Evolutionary conservation across 2,329 filamentous ascomycete species (phyloP).

Genomic region (Arthrobotrys entomopaga): DNA sequence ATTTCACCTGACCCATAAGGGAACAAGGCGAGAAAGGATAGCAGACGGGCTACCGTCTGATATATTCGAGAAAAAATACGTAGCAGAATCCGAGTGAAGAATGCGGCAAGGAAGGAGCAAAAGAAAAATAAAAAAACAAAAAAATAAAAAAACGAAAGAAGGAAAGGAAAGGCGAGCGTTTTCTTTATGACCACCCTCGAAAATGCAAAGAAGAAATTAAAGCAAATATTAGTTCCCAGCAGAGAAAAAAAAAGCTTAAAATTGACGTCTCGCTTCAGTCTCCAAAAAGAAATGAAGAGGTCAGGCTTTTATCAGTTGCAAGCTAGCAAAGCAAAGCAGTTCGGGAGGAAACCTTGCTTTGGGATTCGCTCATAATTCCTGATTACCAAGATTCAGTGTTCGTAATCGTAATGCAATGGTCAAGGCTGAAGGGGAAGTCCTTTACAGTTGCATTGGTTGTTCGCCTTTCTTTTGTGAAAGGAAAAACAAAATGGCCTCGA

Average conservation of each 20-base stretch:
- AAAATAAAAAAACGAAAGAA: too few species aligned
- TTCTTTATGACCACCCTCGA: constrained; percentile 36
- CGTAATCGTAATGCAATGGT: too few species aligned
- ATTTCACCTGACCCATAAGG: constrained; percentile 21
- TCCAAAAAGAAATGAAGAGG: constrained; percentile 6
- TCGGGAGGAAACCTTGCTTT: constrained; percentile 48
- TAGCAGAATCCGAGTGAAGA: constrained; percentile 19
- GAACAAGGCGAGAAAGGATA: constrained; percentile 29
- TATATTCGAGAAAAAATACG: constrained; percentile 18
- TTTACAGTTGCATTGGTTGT: constrained; percentile 18
- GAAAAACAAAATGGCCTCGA: constrained; percentile 25
- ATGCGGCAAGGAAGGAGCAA: constrained; percentile 14
- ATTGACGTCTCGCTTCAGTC: constrained; percentile 56
- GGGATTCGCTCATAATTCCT: constrained; percentile 45
- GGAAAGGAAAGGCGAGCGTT: constrained; percentile 17
- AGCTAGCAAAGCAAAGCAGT: constrained; percentile 33
- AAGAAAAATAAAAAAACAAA: too few species aligned
- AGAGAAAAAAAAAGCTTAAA: constrained; percentile 54
- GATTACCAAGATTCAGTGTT: constrained; percentile 14
- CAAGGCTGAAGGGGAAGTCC: constrained; percentile 33
- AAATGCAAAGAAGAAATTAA: constrained; percentile 50
- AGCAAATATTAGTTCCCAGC: constrained; percentile 45
- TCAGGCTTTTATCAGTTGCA: constrained; percentile 46
- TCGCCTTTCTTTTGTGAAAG: constrained; percentile 19
- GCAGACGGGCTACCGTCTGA: constrained; percentile 22